Evolutionary conservation across 305 asterid species (phyloP), one percentile per base, ranked within the genome.

Genomic region (Fraxinus platypoda): DNA sequence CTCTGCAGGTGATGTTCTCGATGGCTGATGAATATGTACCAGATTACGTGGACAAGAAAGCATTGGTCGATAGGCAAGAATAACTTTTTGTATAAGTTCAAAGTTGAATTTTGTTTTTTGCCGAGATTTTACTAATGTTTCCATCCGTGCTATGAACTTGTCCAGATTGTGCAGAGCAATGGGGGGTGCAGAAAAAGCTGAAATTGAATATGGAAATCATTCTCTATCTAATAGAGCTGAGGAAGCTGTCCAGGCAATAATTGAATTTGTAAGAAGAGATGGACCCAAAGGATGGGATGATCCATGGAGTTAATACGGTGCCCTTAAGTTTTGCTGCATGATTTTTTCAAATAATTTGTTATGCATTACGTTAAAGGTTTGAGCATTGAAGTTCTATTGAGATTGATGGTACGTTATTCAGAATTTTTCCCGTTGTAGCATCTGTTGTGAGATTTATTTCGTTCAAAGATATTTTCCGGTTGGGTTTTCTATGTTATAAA

Each of bases 281-380:
- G 98, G 97, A 6, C 99, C 96, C 1, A 94, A 91, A 77, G 98
- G 98, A 68, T 95, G 98, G 99, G 98, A 95, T 23, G 99, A 95
- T 76, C 98, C 98, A 0, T 94, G 97, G 99, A 93, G 88, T 84
- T 95, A 85, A 82, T 28, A 68, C 31, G 38, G 74, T 9, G 74
- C 74, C 19, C 37, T 28, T 3, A 64, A 68, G 74, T 68, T 68
- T 68, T 28, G 21, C 35, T 5, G 7, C 15, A 64, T 2, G n/a
- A 26, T 12, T 66, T 66, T 66, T 12, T 46, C 9, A 9, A 66
- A 66, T 66, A 28, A 26, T 26, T 12, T 25, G 74, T 68, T 11
- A 25, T 26, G 74, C 21, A 68, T 68, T 68, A 26, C 74, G 28
- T 30, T 68, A 28, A 68, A 28, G 37, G 37, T 68, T 68, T 68